Conservation (phyloP, 306 rosid genomes). For the Quercus ilex region DNA sequence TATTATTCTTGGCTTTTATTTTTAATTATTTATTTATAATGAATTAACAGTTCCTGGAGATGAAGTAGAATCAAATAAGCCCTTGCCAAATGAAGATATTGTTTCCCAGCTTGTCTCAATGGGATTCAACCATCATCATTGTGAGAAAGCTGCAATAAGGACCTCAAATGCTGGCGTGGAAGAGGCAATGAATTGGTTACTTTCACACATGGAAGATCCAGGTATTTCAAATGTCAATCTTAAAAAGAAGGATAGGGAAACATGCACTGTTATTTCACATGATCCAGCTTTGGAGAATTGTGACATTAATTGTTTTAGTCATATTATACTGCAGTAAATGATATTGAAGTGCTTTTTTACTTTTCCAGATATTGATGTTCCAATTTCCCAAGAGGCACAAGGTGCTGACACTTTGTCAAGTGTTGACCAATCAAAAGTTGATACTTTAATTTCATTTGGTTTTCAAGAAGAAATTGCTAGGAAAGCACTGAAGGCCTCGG, state of each 20-base stretch:
- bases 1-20: slow-evolving; percentile 6
- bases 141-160: slow-evolving; percentile 91
- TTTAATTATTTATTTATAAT: neutral
- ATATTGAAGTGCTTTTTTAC: slow-evolving; percentile 8
- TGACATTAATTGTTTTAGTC: neutral
- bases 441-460: slow-evolving; percentile 81
- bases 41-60: slow-evolving; percentile 38
- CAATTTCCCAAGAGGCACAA: slow-evolving; percentile 53
- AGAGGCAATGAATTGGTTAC: slow-evolving; percentile 98
- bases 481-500: slow-evolving; percentile 84
- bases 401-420: slow-evolving; percentile 5
- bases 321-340: slow-evolving; percentile 10
- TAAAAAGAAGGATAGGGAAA: neutral
- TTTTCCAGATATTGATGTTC: slow-evolving; percentile 62
- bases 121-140: slow-evolving; percentile 79
- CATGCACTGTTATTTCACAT: neutral
- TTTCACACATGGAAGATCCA: slow-evolving; percentile 91
- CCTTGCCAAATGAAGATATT: slow-evolving; percentile 58
- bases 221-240: slow-evolving; percentile 34
- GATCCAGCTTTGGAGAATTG: neutral
- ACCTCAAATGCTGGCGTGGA: slow-evolving; percentile 85
- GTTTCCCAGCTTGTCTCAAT: slow-evolving; percentile 90
- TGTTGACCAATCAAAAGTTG: slow-evolving; percentile 79
- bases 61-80: slow-evolving; percentile 47
- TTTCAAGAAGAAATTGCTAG: slow-evolving; percentile 80